A percentile compares a stretch with the other conserved stretches of the same genome.
Evolutionary conservation across 345 rosid genomes (phyloP).

Genomic region (Erucastrum elatum): DNA sequence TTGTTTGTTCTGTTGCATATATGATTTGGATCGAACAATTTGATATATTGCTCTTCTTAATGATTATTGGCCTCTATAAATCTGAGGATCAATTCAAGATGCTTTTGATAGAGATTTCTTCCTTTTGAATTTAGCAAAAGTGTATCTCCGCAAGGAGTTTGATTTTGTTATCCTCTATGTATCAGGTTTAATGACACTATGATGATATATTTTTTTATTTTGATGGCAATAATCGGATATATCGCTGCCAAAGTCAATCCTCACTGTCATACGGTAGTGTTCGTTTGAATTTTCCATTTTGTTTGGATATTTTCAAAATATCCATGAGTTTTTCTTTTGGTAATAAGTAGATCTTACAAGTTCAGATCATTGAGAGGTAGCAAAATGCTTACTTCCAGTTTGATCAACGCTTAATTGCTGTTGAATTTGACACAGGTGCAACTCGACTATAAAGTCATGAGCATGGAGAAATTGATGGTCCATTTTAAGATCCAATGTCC

Average conservation of each 20-base stretch:
- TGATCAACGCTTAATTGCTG: too few relatives aligned
- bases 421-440: too few relatives aligned
- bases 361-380: too few relatives aligned
- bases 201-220: background rate
- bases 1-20: background rate
- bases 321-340: too few relatives aligned
- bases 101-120: slow-evolving; percentile 52
- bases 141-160: background rate
- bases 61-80: background rate
- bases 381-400: too few relatives aligned
- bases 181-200: background rate
- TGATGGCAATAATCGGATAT: background rate
- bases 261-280: too few relatives aligned
- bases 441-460: too few relatives aligned
- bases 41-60: background rate
- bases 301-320: too few relatives aligned
- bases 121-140: slow-evolving; percentile 23
- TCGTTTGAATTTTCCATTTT: too few relatives aligned
- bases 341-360: too few relatives aligned
- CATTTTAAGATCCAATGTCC: background rate
- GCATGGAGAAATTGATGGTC: too few relatives aligned
- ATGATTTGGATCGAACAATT: background rate
- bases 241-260: too few relatives aligned
- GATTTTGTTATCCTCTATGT: background rate
- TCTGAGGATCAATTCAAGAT: slow-evolving; percentile 36